phyloP scores from a whole-genome alignment of 2,329 filamentous ascomycete species.

The Aspergillus sojae region DNA sequence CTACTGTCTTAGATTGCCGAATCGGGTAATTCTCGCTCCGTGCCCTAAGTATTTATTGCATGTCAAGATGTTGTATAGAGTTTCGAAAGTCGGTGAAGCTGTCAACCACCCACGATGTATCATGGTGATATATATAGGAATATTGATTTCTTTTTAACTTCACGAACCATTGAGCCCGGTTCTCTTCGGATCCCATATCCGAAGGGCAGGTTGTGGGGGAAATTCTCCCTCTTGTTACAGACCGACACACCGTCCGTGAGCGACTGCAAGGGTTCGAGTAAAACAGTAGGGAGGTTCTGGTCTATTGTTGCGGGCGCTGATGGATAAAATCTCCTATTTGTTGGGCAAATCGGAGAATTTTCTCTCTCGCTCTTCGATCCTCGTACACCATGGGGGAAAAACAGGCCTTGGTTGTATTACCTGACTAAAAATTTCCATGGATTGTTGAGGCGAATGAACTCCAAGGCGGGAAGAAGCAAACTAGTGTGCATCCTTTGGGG shows the following conservation, averaged over 20 bases:
- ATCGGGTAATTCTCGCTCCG: background rate
- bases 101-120: background rate
- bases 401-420: background rate
- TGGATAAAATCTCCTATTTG: slow-evolving; percentile 20
- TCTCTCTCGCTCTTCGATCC: slow-evolving; percentile 4
- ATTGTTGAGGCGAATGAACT: background rate
- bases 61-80: background rate
- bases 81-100: background rate
- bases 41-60: background rate
- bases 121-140: background rate
- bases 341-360: slow-evolving; percentile 9
- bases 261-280: slow-evolving; percentile 2
- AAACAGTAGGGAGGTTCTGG: slow-evolving; percentile 14
- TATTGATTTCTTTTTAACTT: background rate
- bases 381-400: background rate
- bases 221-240: background rate
- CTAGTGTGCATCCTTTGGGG: slow-evolving; percentile 22
- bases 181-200: background rate
- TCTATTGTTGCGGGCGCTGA: slow-evolving; percentile 10
- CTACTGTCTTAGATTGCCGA: background rate
- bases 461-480: slow-evolving; percentile 15
- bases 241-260: background rate
- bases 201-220: background rate
- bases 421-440: background rate
- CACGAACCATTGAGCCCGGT: background rate